phyloP scores from a whole-genome alignment of 2,329 filamentous ascomycete species.

The Aspergillus aculeatus region DNA sequence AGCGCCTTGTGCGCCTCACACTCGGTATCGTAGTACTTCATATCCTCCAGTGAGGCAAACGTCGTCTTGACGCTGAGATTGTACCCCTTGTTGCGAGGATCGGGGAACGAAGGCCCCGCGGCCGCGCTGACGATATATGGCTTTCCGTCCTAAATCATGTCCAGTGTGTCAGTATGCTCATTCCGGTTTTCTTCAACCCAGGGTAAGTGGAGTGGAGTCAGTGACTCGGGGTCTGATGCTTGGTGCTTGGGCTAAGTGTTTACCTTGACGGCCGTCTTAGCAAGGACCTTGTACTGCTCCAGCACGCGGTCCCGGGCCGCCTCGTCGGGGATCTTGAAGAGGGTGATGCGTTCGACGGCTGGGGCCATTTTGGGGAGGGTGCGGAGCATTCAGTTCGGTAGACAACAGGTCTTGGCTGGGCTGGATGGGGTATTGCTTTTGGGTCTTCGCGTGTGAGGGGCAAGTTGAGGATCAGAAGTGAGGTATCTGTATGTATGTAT shows the following conservation, averaged over 20 bases:
- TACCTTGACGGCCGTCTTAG: conserved; percentile 48
- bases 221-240: too few species aligned
- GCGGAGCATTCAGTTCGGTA: neutral
- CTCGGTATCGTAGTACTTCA: conserved; percentile 67
- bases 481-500: neutral
- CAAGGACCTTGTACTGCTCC: conserved; percentile 46
- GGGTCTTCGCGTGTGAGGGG: too few species aligned
- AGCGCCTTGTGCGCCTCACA: conserved; percentile 57
- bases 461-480: neutral
- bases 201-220: too few species aligned
- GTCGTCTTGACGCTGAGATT: conserved; percentile 63
- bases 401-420: too few species aligned
- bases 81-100: conserved; percentile 64
- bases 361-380: conserved; percentile 31
- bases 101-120: conserved; percentile 56
- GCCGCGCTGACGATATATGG: conserved; percentile 64
- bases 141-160: conserved; percentile 59
- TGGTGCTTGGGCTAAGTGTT: neutral
- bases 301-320: conserved; percentile 45
- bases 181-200: too few species aligned
- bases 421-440: too few species aligned
- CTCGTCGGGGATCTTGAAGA: conserved; percentile 54
- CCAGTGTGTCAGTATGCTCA: neutral
- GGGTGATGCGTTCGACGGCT: conserved; percentile 50
- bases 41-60: conserved; percentile 65